Conservation (phyloP, 1,284 basidiomycete species). For the Apiotrichum siamense region DNA sequence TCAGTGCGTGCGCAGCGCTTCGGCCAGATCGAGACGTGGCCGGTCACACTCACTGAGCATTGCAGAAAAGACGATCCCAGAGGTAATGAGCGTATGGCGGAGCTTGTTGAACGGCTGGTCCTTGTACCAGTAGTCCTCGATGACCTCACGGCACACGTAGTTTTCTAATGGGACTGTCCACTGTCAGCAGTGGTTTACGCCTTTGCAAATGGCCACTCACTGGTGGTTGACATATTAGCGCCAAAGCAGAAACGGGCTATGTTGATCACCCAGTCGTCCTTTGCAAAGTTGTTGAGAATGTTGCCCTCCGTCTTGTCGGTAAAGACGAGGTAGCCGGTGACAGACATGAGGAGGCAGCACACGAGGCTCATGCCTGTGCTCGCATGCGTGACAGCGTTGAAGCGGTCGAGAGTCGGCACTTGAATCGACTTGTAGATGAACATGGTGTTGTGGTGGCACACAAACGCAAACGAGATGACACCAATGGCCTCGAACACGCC, state of each 20-base stretch:
- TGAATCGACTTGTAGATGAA: conserved; percentile 90
- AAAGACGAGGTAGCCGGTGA: conserved; percentile 90
- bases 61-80: conserved; percentile 70
- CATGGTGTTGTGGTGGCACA: conserved; percentile 88
- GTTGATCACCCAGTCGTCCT: conserved; percentile 76
- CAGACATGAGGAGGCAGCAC: conserved; percentile 73
- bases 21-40: conserved; percentile 71
- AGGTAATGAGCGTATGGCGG: conserved; percentile 88
- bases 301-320: conserved; percentile 92
- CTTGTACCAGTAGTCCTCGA: conserved; percentile 89
- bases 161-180: conserved; percentile 39
- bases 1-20: conserved; percentile 63
- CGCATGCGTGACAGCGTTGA: conserved; percentile 86
- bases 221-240: conserved; percentile 95
- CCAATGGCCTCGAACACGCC: conserved; percentile 87
- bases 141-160: conserved; percentile 55
- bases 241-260: conserved; percentile 93
- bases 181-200: neutral
- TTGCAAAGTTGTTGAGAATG: conserved; percentile 84
- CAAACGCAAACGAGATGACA: conserved; percentile 85
- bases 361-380: conserved; percentile 76
- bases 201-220: conserved; percentile 8
- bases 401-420: conserved; percentile 81
- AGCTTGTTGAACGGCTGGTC: conserved; percentile 70
- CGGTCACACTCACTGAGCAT: conserved; percentile 77